These are phyloP conservation scores for Exutisphaerella laricina DNA, from an alignment of 2,329 filamentous ascomycete species.

Conservation along the genomic window DNA sequence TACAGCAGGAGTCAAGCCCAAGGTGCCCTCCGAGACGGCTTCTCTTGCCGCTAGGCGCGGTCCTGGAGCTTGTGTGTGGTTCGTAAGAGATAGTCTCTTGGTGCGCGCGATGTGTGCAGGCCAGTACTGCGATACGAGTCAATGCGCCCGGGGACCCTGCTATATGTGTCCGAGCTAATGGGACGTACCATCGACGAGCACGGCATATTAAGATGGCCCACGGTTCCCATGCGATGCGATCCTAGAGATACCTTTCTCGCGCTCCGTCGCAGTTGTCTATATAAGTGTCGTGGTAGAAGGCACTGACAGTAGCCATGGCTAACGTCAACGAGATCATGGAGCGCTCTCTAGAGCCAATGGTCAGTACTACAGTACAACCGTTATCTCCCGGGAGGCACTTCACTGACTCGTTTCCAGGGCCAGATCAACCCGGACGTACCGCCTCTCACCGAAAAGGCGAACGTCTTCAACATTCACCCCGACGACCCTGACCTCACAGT, in stretches of 20 bases:
- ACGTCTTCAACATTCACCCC: constrained; percentile 31
- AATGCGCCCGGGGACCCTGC: neutral
- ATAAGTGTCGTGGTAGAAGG: constrained; percentile 14
- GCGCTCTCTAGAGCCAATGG: constrained; percentile 31
- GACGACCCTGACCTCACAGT: constrained; percentile 6
- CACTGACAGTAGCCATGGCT: constrained; percentile 17
- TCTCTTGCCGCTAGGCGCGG: neutral
- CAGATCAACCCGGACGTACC: constrained; percentile 29
- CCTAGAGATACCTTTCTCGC: constrained; percentile 2
- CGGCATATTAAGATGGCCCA: neutral
- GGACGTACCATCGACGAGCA: neutral
- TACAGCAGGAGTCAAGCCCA: constrained; percentile 6
- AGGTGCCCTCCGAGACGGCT: constrained; percentile 1
- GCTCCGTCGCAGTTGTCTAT: neutral
- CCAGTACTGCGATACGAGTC: neutral
- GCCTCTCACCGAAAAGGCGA: constrained; percentile 34
- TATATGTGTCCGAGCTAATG: neutral
- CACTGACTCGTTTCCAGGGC: constrained; percentile 14
- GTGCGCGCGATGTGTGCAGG: no score
- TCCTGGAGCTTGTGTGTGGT: constrained; percentile 1
- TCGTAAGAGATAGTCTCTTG: constrained; percentile 4
- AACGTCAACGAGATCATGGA: constrained; percentile 32
- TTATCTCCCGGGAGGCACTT: neutral
- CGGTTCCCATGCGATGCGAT: neutral
- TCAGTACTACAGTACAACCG: constrained; percentile 8